Base-by-base conservation (phyloP, 1,284 basidiomycete species). In the Omphalotus olearius region DNA sequence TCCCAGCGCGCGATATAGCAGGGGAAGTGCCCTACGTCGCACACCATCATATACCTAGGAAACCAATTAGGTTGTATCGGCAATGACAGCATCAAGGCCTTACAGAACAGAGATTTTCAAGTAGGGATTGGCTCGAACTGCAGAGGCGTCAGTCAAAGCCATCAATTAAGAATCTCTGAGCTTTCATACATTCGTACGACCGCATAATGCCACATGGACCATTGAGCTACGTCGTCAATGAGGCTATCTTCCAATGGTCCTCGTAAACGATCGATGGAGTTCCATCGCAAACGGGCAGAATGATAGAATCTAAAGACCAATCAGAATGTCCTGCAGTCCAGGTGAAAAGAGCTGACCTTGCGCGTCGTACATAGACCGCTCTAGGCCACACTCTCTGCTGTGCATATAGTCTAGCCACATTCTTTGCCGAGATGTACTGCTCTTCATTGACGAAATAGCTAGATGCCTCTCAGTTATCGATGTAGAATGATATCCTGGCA, bases 161-260 rank as follows among this genome's bases (percentile, higher is more conserved):
- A 6, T 9, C 6, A 43, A 13, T 26, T 30, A 9, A 23, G 38
- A 17, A 6, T 16, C n/a, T 3, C 23, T 23, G 48, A 17, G 20
- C 26, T 46, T n/a, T 66, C 82, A 46, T 63, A 86, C 82, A 82
- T 75, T 63, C 84, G 59, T 41, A 74, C 64, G n/a, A 67, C 61
- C 9, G 89, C 80, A 67, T 93, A 95, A 52, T 89, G 80, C 76
- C 90, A 93, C 64, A 95, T 75, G 4, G 85, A 87, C 78, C 93
- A 92, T 59, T 93, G 85, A 7, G 88, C 78, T 26, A 96, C 69
- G 62, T 93, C 89, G 61, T 83, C 81, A 57, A 96, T 88, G 13
- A 96, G 74, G 36, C 70, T 67, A 62, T 95, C 86, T 66, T 93
- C 88, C 17, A 89, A 69, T 3, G 72, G 69, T 0, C 87, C 83